Evolutionary conservation across 257 asterid genomes (phyloP).

Genomic region (Ajuga chamaepitys): DNA sequence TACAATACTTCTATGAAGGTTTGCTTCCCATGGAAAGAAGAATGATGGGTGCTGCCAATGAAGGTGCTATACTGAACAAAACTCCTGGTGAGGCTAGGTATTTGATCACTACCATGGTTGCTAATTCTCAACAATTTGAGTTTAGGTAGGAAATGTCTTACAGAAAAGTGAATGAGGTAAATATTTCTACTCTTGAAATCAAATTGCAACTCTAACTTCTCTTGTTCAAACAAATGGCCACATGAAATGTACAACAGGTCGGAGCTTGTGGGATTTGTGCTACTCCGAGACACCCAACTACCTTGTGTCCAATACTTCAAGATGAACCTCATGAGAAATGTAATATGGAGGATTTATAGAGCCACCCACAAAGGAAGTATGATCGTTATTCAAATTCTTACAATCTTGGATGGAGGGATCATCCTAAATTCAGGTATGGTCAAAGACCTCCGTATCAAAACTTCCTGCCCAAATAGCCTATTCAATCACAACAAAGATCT

Average conservation of each 20-base stretch:
- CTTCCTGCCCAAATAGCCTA: not conserved
- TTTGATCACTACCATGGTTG: not conserved
- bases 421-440: not conserved
- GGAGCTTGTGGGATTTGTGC: not conserved
- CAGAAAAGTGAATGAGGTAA: not conserved
- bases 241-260: not conserved
- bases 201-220: not conserved
- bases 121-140: not conserved
- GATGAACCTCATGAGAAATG: not conserved
- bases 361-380: not conserved
- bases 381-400: too few species aligned
- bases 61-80: not conserved
- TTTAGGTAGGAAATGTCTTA: not conserved
- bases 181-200: not conserved
- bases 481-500: not conserved
- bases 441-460: not conserved
- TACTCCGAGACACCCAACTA: not conserved
- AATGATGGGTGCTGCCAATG: not conserved
- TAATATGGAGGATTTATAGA: not conserved
- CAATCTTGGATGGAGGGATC: too few species aligned
- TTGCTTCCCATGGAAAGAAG: not conserved
- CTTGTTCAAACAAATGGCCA: too few species aligned
- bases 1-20: not conserved
- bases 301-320: not conserved
- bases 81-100: not conserved